These are phyloP conservation scores for Dactylis glomerata DNA, from an alignment of 176 grass and related monocot genomes.

Conservation along the genomic window DNA sequence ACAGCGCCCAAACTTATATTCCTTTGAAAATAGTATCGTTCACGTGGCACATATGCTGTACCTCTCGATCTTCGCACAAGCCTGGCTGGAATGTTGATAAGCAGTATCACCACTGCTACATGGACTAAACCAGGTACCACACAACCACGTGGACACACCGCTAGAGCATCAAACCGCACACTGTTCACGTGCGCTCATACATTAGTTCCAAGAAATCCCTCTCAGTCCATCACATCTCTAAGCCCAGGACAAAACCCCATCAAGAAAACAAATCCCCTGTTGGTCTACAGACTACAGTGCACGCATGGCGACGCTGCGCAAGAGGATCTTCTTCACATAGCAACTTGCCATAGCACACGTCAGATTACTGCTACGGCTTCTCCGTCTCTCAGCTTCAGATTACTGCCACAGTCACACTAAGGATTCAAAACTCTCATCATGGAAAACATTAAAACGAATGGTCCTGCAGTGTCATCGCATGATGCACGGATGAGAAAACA, in stretches of 20 bases:
- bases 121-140: not conserved
- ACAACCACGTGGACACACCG: constrained; percentile 29
- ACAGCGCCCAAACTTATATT: not conserved
- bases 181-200: constrained; percentile 22
- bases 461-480: not conserved
- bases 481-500: not conserved
- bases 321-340: not conserved
- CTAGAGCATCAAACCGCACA: not conserved
- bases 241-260: not conserved
- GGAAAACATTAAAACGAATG: not conserved
- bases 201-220: constrained; percentile 29
- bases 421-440: not conserved
- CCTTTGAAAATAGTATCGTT: not conserved
- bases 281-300: not conserved
- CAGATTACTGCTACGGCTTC: not conserved
- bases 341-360: not conserved
- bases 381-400: not conserved
- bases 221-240: not conserved
- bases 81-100: constrained; percentile 23
- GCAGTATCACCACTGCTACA: not conserved
- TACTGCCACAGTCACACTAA: not conserved
- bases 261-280: not conserved
- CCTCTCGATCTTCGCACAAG: not conserved
- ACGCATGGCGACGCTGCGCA: not conserved
- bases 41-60: not conserved